Conservation (phyloP, 2,329 filamentous ascomycete genomes). For the Ceratocystis diversiconidia region DNA sequence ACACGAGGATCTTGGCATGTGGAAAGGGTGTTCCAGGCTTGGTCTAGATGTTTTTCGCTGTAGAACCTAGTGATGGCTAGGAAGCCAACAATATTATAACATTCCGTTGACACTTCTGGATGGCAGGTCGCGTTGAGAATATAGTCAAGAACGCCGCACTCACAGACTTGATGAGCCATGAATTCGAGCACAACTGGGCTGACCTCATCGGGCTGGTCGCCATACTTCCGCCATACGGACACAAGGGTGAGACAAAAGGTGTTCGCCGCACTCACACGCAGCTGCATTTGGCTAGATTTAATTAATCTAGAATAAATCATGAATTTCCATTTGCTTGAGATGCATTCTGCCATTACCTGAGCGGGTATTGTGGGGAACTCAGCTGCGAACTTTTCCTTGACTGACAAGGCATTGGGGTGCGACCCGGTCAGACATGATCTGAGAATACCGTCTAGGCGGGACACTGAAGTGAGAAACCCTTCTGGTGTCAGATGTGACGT, state of each 20-base stretch:
- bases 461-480: not conserved
- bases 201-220: conserved; percentile 31
- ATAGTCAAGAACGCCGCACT: conserved; percentile 65
- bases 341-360: conserved; percentile 33
- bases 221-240: conserved; percentile 45
- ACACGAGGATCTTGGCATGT: conserved; percentile 72
- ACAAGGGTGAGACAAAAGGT: conserved; percentile 59
- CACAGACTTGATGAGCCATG: conserved; percentile 53
- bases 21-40: conserved; percentile 70
- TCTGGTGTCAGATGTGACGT: not conserved
- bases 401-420: not conserved
- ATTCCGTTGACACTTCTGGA: conserved; percentile 71
- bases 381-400: not conserved
- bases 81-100: conserved; percentile 75
- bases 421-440: conserved; percentile 2
- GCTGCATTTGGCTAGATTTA: conserved; percentile 75
- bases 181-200: conserved; percentile 43
- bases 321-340: conserved; percentile 56
- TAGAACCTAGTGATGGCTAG: conserved; percentile 67
- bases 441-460: conserved; percentile 3
- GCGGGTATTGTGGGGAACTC: conserved; percentile 27
- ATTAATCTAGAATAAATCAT: conserved; percentile 56
- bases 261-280: conserved; percentile 67
- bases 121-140: conserved; percentile 84
- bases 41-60: conserved; percentile 55